Evolutionary conservation across 176 grass and related monocot species (phyloP).

Genomic region (Ananas comosus): DNA sequence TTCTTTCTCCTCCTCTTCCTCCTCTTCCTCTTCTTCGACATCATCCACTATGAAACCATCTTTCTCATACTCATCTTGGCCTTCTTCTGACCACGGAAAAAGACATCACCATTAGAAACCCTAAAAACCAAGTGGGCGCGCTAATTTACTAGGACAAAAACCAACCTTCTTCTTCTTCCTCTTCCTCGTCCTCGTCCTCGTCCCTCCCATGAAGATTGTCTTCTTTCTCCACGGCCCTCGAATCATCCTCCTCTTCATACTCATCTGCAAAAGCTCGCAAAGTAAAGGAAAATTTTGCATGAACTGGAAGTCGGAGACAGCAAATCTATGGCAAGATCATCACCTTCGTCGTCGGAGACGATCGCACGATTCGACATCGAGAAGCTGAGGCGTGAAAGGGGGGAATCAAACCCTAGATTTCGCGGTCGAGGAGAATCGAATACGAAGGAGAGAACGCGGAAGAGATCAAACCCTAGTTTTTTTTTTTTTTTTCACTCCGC

Average conservation of each 20-base stretch:
- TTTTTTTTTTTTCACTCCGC: too few species aligned
- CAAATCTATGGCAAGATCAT: not conserved
- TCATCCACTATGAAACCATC: slow-evolving; percentile 99
- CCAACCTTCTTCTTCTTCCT: slow-evolving; percentile 49
- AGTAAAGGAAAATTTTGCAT: not conserved
- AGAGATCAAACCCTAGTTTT: too few species aligned
- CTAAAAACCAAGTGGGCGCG: not conserved
- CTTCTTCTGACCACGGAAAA: slow-evolving; percentile 46
- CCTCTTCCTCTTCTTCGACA: slow-evolving; percentile 67
- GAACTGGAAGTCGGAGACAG: not conserved
- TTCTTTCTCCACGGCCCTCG: slow-evolving; percentile 24
- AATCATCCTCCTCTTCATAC: slow-evolving; percentile 54
- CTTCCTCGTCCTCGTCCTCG: slow-evolving; percentile 56
- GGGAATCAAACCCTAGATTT: slow-evolving; percentile 40
- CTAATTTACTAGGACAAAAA: not conserved
- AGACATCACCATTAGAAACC: slow-evolving; percentile 4
- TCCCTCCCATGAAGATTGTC: slow-evolving; percentile 35
- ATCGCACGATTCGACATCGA: slow-evolving; percentile 55
- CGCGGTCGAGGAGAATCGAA: not conserved
- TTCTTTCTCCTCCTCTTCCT: slow-evolving; percentile 47
- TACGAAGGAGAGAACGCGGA: too few species aligned
- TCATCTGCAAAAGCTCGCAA: slow-evolving; percentile 18
- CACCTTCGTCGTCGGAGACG: slow-evolving; percentile 85
- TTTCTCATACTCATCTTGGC: slow-evolving; percentile 85
- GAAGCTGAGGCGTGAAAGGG: slow-evolving; percentile 9